phyloP scores from a whole-genome alignment of 345 rosid genomes.

The Schrenkiella parvula region DNA sequence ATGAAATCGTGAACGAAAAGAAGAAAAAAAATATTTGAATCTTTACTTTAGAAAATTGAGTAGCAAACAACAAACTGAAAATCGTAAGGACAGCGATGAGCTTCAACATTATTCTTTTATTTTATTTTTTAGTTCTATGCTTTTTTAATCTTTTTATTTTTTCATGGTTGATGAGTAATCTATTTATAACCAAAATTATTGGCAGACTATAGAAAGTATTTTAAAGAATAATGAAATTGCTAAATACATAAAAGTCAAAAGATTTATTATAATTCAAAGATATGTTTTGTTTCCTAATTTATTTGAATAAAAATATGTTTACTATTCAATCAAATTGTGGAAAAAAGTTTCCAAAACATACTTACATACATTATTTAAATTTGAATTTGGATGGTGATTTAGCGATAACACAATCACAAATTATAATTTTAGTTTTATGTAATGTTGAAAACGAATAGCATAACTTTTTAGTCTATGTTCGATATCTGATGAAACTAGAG shows the following conservation, averaged over 20 bases:
- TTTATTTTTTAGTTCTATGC: no score
- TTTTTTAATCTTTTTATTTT: no score
- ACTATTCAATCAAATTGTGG: no score
- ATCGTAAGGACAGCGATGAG: neutral
- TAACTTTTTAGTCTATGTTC: no score
- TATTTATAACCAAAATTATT: neutral
- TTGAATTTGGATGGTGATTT: no score
- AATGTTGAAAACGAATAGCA: no score
- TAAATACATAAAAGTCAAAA: neutral
- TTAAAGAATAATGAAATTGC: neutral
- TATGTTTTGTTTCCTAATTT: neutral
- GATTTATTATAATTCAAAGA: neutral
- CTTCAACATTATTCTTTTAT: constrained; percentile 6
- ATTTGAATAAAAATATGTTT: no score
- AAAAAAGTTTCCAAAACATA: no score
- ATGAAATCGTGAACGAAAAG: neutral
- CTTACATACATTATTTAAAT: no score
- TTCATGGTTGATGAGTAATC: neutral
- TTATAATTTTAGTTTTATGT: no score
- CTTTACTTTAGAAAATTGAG: constrained; percentile 15
- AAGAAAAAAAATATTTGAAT: neutral
- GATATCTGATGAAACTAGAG: no score
- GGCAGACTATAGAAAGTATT: neutral
- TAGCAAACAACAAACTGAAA: constrained; percentile 10
- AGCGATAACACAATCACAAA: no score